Conservation (phyloP, 345 rosid species). For the Triadica sebifera region DNA sequence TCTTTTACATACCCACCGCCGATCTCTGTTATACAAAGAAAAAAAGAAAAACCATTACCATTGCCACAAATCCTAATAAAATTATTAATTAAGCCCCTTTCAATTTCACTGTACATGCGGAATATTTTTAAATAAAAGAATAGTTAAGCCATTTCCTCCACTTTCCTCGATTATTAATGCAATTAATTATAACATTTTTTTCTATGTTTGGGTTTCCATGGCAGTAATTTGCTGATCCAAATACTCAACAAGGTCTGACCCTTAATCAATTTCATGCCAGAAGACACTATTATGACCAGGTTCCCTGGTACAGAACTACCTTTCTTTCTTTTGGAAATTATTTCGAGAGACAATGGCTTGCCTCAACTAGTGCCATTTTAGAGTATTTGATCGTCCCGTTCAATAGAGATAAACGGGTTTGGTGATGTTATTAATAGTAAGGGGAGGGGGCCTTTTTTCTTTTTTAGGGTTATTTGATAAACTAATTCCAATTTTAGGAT, state of each 20-base stretch:
- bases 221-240: background rate
- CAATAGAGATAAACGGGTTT: no score
- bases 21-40: background rate
- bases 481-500: no score
- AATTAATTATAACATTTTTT: background rate
- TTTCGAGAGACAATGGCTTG: no score
- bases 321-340: no score
- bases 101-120: no score
- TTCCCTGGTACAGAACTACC: no score
- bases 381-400: no score
- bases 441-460: no score
- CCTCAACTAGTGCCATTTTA: no score
- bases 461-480: no score
- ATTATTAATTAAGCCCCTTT: background rate
- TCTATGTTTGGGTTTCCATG: background rate
- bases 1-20: background rate
- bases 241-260: background rate
- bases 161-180: background rate
- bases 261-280: background rate
- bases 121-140: background rate
- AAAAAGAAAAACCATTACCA: background rate
- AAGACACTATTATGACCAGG: no score
- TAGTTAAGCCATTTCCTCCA: background rate
- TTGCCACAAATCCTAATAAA: background rate
- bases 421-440: no score